Evolutionary conservation across 768 basidiomycete species (phyloP), one percentile per base, ranked within the genome.

Genomic region (Coprinopsis marcescibilis): DNA sequence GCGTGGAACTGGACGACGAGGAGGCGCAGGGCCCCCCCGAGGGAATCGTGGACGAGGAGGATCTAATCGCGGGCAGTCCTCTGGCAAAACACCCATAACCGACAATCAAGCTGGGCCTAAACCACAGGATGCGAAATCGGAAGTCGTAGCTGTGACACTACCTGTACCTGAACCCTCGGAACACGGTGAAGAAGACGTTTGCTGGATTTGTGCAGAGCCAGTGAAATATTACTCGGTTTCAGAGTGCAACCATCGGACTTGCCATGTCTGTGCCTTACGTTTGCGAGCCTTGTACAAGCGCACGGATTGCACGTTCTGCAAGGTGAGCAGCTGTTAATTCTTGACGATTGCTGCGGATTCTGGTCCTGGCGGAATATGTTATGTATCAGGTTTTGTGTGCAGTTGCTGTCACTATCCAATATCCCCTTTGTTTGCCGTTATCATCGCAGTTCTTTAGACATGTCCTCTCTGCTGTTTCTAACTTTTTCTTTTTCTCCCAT

Each of bases 191-290:
- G 61, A 62, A 11, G 76, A 80, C 41, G 62, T 83, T 10, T 97
- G 95, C 67, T 95, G 83, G 78, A 97, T 97, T 64, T 96, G 95
- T 59, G 93, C 93, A 1, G 92, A 97, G 57, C 84, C 85, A 3
- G 83, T 95, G 65, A 92, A 87, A 59, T 95, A 90, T 60, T 92
- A 84, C 63, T 79, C 89, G 4, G 67, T 96, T 24, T 85, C 93
- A 14, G 78, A 85, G 45, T 99, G 95, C 67, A 90, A 91, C 61
- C 95, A 99, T 60, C 73, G 89, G 43, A 97, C 91, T 2, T 98
- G 95, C 71, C 93, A 96, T 65, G 83, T 94, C 50, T 99, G 95
- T 59, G 83, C 89, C 0, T 65, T 97, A 42, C 79, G 95, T 5
- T 65, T 98, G 23, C 69, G 95, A 30, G 91, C 91, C 3, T 68